Evolutionary conservation across 768 basidiomycete genomes (phyloP), one percentile per base, ranked within the genome.

Genomic region (Trichaptum fuscoviolaceum): DNA sequence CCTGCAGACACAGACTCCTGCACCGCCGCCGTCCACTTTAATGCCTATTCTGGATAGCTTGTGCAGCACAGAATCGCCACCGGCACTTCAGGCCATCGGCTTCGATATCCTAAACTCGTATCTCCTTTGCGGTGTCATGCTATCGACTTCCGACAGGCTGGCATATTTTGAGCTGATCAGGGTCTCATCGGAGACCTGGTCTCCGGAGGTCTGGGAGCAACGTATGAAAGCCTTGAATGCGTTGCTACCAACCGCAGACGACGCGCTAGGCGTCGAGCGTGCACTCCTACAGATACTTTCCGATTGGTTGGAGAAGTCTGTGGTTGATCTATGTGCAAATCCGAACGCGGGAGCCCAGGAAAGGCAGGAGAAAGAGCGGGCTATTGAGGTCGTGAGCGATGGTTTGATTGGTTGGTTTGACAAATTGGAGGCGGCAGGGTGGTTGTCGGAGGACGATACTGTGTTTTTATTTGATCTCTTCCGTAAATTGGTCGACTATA

Each of bases 71-170:
- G 80, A 84, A 20, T 80, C 83, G 0, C 89, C 90, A 1, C 68
- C 80, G 0, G 76, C 85, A 0, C 68, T 92, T 4, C 90, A 91
- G 71, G 83, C 83, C 8, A 83, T 86, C 0, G 92, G 91, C 0
- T 91, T 82, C 69, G 91, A 93, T 66, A 85, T 92, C 67, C 79
- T 92, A 63, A 80, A 87, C 17, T 82, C 88, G 2, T 93, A 88
- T 73, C 87, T 85, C 78, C 85, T 89, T 71, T 86, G 87, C 71
- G 78, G 75, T 24, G 71, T 78, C 24, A 70, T 72, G 24, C 76
- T 86, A 24, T 76, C 77, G 1, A 87, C 85, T 1, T 79, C 85
- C 0, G 90, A 92, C 66, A 80, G 86, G 27, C 75, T 90, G 10
- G 79, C 86, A 0, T 88, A 87, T 67, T 85, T 92, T 64, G 84